These are phyloP conservation scores for Colletotrichum salicis DNA, from an alignment of 2,329 filamentous ascomycete species.

Conservation along the genomic window DNA sequence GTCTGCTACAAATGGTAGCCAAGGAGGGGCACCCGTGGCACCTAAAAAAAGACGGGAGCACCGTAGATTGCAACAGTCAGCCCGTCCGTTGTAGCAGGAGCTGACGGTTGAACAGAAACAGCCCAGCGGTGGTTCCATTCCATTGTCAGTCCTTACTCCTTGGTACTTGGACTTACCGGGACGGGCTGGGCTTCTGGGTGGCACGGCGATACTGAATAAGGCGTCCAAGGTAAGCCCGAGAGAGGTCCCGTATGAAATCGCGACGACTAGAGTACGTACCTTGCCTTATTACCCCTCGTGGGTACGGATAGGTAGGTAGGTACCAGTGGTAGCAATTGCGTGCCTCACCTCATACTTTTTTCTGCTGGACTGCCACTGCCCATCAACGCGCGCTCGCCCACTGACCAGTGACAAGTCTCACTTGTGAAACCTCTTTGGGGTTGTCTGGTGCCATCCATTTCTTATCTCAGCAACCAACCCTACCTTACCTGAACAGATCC, in stretches of 20 bases:
- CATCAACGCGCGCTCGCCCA: background rate
- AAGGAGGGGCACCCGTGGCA: constrained; percentile 28
- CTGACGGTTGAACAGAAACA: constrained; percentile 14
- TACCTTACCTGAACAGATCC: background rate
- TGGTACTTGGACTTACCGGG: background rate
- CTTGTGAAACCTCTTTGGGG: constrained; percentile 24
- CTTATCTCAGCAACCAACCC: constrained; percentile 33
- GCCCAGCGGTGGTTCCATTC: background rate
- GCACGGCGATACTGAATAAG: background rate
- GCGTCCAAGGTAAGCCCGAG: background rate
- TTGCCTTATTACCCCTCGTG: too few species aligned
- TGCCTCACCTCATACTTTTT: background rate
- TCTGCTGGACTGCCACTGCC: background rate
- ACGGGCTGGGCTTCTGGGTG: background rate
- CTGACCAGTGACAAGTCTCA: constrained; percentile 29
- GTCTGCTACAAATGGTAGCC: constrained; percentile 22
- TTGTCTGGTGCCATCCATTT: constrained; percentile 20
- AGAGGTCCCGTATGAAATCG: background rate
- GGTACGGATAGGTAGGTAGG: too few species aligned
- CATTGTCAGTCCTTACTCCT: background rate
- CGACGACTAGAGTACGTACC: background rate
- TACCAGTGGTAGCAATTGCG: background rate
- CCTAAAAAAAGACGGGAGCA: constrained; percentile 26
- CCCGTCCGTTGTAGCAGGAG: constrained; percentile 4
- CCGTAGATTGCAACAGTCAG: background rate